These are phyloP conservation scores for Camellia japonica DNA, from an alignment of 148 eudicot species.

Conservation along the genomic window DNA sequence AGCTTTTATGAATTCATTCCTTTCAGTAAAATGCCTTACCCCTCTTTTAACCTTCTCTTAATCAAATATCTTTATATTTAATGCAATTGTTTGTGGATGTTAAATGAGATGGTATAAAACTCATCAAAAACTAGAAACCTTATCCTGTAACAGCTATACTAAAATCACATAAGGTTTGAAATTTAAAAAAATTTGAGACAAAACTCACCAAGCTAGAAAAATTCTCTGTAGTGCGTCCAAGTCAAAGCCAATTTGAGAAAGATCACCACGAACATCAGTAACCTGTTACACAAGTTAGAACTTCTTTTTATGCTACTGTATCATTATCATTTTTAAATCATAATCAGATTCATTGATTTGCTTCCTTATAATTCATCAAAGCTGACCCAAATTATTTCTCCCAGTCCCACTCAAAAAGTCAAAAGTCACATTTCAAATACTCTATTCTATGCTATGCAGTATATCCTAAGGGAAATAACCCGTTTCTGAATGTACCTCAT, in stretches of 20 bases:
- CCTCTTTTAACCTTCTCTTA: background rate
- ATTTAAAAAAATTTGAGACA: background rate
- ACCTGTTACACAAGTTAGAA: conserved; percentile 57
- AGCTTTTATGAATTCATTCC: background rate
- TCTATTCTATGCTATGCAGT: background rate
- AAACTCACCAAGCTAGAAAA: conserved; percentile 72
- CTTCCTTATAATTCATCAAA: background rate
- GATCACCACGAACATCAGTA: conserved; percentile 55
- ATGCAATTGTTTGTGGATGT: background rate
- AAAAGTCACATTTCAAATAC: background rate
- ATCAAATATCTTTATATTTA: background rate
- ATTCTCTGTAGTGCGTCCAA: conserved; percentile 47
- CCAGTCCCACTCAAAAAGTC: too few relatives aligned
- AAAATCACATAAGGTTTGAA: background rate
- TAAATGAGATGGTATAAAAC: background rate
- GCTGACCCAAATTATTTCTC: background rate
- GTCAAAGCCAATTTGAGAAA: conserved; percentile 52
- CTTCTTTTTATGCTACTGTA: background rate
- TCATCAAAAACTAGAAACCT: background rate
- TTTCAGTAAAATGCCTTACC: background rate
- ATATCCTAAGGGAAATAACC: background rate
- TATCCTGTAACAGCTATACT: too few relatives aligned
- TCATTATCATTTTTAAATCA: background rate
- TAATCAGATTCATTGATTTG: background rate
- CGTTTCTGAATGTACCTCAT: conserved; percentile 41